Evolutionary conservation across 2,329 filamentous ascomycete genomes (phyloP).

Genomic region (Paecilomyces dactylethromorphus): DNA sequence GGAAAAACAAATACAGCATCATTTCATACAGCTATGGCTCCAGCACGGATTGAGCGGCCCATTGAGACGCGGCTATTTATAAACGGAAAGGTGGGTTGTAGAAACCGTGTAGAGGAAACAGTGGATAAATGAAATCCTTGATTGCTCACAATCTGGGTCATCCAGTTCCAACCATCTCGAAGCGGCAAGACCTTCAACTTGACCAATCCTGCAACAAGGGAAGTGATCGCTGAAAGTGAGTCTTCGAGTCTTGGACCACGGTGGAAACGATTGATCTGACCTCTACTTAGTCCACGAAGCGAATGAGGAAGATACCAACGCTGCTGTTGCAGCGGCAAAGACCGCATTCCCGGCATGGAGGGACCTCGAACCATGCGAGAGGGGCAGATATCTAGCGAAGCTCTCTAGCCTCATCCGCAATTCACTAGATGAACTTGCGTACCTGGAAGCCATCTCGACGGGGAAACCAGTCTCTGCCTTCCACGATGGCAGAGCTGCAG

Average conservation of each 20-base stretch:
- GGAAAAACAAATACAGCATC: neutral
- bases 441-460: constrained; percentile 30
- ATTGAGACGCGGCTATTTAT: constrained; percentile 14
- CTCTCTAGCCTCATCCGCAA: constrained; percentile 24
- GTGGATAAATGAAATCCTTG: neutral
- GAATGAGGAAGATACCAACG: constrained; percentile 23
- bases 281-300: constrained; percentile 23
- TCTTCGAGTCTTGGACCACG: neutral
- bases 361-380: constrained; percentile 24
- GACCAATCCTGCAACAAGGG: constrained; percentile 8
- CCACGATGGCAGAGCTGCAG: constrained; percentile 15
- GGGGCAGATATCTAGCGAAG: constrained; percentile 26
- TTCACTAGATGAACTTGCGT: constrained; percentile 21
- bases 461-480: constrained; percentile 25
- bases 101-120: neutral
- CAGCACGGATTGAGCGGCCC: neutral
- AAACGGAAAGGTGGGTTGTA: constrained; percentile 10
- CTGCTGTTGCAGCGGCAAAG: constrained; percentile 31
- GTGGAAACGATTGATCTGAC: neutral
- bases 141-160: neutral
- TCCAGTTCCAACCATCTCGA: constrained; percentile 10
- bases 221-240: constrained; percentile 11
- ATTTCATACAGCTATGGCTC: neutral
- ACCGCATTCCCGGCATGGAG: constrained; percentile 32
- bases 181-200: constrained; percentile 11